Base-by-base conservation (phyloP, 2,329 filamentous ascomycete genomes). In the Calcarisporium arbuscula region DNA sequence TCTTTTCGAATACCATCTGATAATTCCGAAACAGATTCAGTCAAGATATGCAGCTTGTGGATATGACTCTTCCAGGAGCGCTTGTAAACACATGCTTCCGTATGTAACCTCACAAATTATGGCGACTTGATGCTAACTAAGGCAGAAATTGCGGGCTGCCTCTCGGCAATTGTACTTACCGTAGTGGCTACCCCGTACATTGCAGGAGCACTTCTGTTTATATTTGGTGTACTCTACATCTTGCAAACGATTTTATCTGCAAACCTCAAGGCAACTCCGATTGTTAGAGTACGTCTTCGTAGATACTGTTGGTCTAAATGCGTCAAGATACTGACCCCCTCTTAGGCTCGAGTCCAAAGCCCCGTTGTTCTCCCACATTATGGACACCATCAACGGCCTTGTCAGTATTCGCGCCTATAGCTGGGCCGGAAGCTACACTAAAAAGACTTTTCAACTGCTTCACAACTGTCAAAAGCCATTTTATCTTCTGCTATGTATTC, bases 321-420 rank as follows among this genome's bases (percentile, higher is more conserved):
- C 74, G 0, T 77, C 74, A 0, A 61, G 74, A 1, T 74, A 80
- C 48, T 52, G 80, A 4, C 63, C 74, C 27, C 60, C 75, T 11
- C 48, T 80, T 15, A 75, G 80, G 30, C 60, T 80, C 4, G 75
- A 80, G 46, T 64, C 67, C 3, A 77, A 77, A 40, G 65, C 65
- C 1, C 72, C 72, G 1, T 54, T 80, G 0, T 77, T 73, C 49
- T 53, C 61, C 0, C 62, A 77, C 38, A 77, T 78, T 41, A 58
- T 68, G 15, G 74, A 77, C 42, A 70, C 68, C 2, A 57, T 77
- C 15, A 62, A 62, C 15, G 75, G 74, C 1, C 44, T 77, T 1
- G 57, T 61, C 0, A 78, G 73, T 0, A 57, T 78, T 12, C 63
- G 74, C 12, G 72, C 74, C 3, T 73, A 74, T 39, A 67, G 68